Conservation (phyloP, 768 basidiomycete species). For the Boletus reticulatus region DNA sequence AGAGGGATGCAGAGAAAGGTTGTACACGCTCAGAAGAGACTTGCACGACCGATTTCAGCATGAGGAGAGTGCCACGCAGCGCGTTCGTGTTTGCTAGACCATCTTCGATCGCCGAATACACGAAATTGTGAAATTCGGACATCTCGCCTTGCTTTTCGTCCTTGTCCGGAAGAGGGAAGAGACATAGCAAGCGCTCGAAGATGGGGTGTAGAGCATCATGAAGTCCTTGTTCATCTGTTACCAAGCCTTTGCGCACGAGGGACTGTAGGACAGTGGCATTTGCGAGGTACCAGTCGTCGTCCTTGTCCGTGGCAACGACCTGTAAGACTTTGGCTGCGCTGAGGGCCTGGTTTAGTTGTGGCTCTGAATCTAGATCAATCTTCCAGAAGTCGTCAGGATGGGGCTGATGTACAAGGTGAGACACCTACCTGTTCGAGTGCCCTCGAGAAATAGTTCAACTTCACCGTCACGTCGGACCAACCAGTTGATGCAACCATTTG, state of each 20-base stretch:
- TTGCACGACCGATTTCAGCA: constrained; percentile 84
- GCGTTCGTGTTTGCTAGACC: constrained; percentile 71
- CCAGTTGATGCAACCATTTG: constrained; percentile 79
- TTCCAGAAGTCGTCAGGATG: constrained; percentile 29
- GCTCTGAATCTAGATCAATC: constrained; percentile 72
- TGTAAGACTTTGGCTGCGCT: constrained; percentile 88
- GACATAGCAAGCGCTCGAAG: constrained; percentile 73
- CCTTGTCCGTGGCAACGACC: constrained; percentile 78
- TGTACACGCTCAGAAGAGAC: constrained; percentile 83
- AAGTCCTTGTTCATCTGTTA: constrained; percentile 73
- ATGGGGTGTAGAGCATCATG: constrained; percentile 83
- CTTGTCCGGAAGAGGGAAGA: constrained; percentile 77
- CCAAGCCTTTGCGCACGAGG: constrained; percentile 83
- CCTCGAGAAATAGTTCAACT: constrained; percentile 85
- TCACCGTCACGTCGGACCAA: constrained; percentile 90
- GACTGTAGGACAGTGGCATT: constrained; percentile 76
- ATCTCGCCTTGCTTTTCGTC: constrained; percentile 71
- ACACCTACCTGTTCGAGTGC: constrained; percentile 69
- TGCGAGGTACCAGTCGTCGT: constrained; percentile 73
- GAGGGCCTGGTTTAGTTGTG: constrained; percentile 63
- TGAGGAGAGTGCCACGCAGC: constrained; percentile 76
- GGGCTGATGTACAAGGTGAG: not conserved
- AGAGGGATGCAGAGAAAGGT: constrained; percentile 66
- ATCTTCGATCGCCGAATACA: constrained; percentile 73
- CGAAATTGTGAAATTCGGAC: constrained; percentile 74